Percentiles rank a stretch among this genome's conserved stretches.
These are phyloP conservation scores for Pseudogymnoascus sp. DNA, from an alignment of 2,329 filamentous ascomycete species.

Conservation along the genomic window DNA sequence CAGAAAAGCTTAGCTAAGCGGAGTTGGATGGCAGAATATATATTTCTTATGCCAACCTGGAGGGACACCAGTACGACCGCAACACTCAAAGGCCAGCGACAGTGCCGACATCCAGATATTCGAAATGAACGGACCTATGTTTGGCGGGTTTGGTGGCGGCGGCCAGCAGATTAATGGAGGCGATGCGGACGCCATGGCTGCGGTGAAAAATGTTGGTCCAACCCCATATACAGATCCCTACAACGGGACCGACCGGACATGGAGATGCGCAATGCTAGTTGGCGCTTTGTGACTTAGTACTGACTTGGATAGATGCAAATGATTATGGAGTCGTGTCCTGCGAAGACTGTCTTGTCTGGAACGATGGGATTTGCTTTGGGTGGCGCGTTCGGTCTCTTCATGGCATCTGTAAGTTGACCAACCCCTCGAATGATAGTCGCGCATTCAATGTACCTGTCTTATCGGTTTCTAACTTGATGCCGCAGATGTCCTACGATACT, in stretches of 20 bases:
- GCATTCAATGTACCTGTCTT: neutral
- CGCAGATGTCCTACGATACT: conserved; percentile 95
- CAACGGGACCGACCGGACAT: neutral
- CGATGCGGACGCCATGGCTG: conserved; percentile 24
- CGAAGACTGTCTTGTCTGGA: conserved; percentile 82
- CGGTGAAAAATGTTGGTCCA: conserved; percentile 24
- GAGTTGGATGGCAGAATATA: conserved; percentile 6
- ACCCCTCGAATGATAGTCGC: conserved; percentile 1
- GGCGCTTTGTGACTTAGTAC: neutral
- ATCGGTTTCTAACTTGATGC: neutral
- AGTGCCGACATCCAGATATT: neutral
- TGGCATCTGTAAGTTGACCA: conserved; percentile 69
- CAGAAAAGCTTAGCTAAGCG: conserved; percentile 9
- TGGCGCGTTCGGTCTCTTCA: conserved; percentile 92
- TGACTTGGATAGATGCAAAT: conserved; percentile 24
- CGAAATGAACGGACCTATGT: conserved; percentile 23
- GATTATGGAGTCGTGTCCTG: conserved; percentile 80
- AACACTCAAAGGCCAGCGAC: neutral
- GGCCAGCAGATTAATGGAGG: conserved; percentile 12
- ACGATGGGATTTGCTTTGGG: conserved; percentile 92
- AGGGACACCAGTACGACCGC: neutral
- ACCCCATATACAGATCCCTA: neutral
- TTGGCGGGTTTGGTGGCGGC: conserved; percentile 12
- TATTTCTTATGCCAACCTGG: neutral
- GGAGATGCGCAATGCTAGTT: neutral